phyloP scores from a whole-genome alignment of 176 grass and related monocot species.

The Elaeis guineensis region DNA sequence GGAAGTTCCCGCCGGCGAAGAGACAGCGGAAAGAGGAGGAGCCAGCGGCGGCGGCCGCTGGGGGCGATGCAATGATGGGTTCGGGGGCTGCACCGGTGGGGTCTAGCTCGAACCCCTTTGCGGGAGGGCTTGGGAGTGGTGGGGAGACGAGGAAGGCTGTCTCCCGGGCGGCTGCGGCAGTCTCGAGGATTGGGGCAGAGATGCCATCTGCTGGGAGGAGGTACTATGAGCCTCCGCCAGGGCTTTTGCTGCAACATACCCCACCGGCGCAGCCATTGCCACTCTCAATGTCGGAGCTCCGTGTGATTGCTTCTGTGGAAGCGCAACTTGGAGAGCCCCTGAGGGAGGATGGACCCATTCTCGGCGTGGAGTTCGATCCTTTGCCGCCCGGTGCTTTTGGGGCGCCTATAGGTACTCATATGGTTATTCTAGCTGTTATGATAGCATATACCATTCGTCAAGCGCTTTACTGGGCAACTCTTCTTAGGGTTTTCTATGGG shows the following conservation, averaged over 20 bases:
- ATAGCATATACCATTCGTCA: too few relatives aligned
- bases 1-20: slow-evolving; percentile 35
- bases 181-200: slow-evolving; percentile 41
- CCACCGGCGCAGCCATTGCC: slow-evolving; percentile 17
- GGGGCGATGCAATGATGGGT: slow-evolving; percentile 27
- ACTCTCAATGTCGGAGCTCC: slow-evolving; percentile 28
- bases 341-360: slow-evolving; percentile 73
- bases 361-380: slow-evolving; percentile 76
- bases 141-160: slow-evolving; percentile 18
- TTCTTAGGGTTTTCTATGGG: too few relatives aligned
- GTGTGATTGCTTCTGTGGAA: slow-evolving; percentile 46
- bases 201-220: slow-evolving; percentile 31
- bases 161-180: slow-evolving; percentile 6
- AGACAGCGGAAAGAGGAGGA: slow-evolving; percentile 46
- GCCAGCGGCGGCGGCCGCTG: neutral
- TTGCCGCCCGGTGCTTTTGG: slow-evolving; percentile 90
- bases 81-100: neutral
- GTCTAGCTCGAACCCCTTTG: too few relatives aligned
- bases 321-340: slow-evolving; percentile 54
- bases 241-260: slow-evolving; percentile 22
- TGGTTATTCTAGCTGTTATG: neutral
- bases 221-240: slow-evolving; percentile 46
- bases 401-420: slow-evolving; percentile 57
- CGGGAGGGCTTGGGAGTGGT: neutral
- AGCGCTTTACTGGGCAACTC: too few relatives aligned